phyloP scores from a whole-genome alignment of 2,329 filamentous ascomycete genomes.

The Colletotrichum tofieldiae region DNA sequence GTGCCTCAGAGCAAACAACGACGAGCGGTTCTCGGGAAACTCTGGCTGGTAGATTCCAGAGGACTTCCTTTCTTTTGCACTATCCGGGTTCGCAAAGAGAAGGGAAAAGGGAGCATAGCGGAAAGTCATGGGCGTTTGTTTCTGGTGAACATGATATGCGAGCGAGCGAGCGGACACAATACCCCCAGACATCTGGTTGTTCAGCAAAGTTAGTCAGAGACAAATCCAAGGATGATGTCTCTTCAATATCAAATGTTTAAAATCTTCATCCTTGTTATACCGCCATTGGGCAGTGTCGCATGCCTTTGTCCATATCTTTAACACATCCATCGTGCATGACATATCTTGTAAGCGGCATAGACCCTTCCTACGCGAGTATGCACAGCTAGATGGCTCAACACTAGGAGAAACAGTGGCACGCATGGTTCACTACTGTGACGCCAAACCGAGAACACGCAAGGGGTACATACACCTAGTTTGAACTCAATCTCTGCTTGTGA shows the following conservation, averaged over 20 bases:
- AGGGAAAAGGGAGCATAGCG: conserved; percentile 17
- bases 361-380: too few relatives aligned
- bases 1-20: conserved; percentile 53
- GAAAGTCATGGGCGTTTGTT: conserved; percentile 53
- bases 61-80: not conserved
- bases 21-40: conserved; percentile 24
- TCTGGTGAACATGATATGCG: conserved; percentile 61
- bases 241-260: conserved; percentile 21
- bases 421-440: not conserved
- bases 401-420: not conserved
- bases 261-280: not conserved
- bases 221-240: not conserved
- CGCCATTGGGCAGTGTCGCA: too few relatives aligned
- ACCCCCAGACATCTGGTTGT: conserved; percentile 51
- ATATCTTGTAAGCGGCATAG: not conserved
- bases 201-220: conserved; percentile 23
- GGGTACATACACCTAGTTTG: not conserved
- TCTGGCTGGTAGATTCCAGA: conserved; percentile 50
- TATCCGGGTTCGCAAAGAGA: not conserved
- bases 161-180: conserved; percentile 46
- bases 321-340: not conserved
- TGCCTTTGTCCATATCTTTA: not conserved
- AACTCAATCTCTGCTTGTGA: too few relatives aligned
- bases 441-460: not conserved
- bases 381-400: not conserved